Conservation (phyloP, 208 protist species). For the Sergeia podlipaevii region DNA sequence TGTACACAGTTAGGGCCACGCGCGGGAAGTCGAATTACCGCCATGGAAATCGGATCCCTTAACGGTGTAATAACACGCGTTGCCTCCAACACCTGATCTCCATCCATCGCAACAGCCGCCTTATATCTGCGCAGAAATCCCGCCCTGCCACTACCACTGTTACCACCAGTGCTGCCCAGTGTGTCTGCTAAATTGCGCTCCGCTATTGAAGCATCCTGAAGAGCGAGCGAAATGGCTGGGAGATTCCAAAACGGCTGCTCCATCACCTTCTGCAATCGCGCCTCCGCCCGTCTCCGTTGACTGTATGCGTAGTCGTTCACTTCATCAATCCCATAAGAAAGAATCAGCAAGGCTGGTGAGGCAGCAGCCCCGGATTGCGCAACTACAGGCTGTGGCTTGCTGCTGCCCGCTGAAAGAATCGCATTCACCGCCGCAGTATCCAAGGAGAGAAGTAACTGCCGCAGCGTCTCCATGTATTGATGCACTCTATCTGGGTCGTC, state of each 20-base stretch:
- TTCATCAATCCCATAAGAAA: slow-evolving; percentile 51
- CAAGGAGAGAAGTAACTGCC: slow-evolving; percentile 13
- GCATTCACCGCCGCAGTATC: slow-evolving; percentile 12
- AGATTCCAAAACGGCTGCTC: slow-evolving; percentile 25
- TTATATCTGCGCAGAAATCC: background rate
- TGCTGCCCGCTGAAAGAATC: background rate
- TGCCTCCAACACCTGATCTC: slow-evolving; percentile 24
- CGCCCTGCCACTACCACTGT: background rate
- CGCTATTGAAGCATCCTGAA: slow-evolving; percentile 10
- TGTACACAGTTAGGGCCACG: slow-evolving; percentile 58
- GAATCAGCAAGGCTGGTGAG: slow-evolving; percentile 8
- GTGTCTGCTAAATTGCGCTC: background rate
- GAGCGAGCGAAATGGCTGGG: slow-evolving; percentile 18
- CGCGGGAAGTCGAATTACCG: slow-evolving; percentile 41
- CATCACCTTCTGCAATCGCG: slow-evolving; percentile 34
- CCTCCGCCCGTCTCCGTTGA: slow-evolving; percentile 17
- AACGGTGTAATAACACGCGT: slow-evolving; percentile 37
- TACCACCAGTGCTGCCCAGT: too few relatives aligned
- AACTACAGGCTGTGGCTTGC: background rate
- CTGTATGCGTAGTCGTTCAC: slow-evolving; percentile 34
- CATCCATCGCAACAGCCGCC: background rate
- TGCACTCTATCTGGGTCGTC: slow-evolving; percentile 6
- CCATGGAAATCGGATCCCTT: slow-evolving; percentile 60
- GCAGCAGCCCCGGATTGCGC: background rate
- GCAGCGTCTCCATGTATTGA: slow-evolving; percentile 20